A percentile compares a stretch with the other conserved stretches of the same genome.
Conservation (phyloP, 768 basidiomycete genomes). For the Hericium rajendrae region DNA sequence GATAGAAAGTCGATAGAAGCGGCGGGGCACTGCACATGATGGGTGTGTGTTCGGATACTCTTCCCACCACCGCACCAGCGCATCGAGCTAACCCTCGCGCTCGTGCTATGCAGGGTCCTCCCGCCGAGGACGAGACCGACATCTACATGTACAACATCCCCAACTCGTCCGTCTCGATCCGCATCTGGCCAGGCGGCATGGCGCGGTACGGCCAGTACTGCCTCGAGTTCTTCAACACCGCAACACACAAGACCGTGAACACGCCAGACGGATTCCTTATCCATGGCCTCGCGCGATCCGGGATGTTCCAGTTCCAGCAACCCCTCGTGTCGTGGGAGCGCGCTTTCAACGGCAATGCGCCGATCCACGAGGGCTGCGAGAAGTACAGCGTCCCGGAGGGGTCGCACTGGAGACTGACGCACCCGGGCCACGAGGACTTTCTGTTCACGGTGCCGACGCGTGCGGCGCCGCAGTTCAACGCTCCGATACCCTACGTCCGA, state of each 20-base stretch:
- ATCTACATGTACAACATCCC: not conserved
- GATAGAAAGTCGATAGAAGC: no score
- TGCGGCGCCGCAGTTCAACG: no score
- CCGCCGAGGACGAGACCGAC: no score
- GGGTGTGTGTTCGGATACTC: no score
- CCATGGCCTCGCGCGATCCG: not conserved
- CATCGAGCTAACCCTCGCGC: no score
- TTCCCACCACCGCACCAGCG: no score
- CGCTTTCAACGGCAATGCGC: not conserved
- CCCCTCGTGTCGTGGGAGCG: not conserved
- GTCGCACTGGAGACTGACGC: not conserved
- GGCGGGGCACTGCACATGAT: no score
- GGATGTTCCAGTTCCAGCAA: not conserved
- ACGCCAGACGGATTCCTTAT: not conserved
- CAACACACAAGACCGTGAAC: not conserved
- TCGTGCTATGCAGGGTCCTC: no score
- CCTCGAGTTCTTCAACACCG: not conserved
- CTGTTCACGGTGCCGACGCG: not conserved
- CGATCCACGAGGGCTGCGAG: not conserved
- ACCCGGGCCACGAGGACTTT: not conserved
- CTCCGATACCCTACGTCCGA: no score
- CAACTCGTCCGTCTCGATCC: not conserved
- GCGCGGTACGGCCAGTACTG: not conserved
- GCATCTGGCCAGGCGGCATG: not conserved
- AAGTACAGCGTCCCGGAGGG: not conserved